Evolutionary conservation across 2,329 filamentous ascomycete genomes (phyloP).

Genomic region (Microcyclospora tardicrescens): DNA sequence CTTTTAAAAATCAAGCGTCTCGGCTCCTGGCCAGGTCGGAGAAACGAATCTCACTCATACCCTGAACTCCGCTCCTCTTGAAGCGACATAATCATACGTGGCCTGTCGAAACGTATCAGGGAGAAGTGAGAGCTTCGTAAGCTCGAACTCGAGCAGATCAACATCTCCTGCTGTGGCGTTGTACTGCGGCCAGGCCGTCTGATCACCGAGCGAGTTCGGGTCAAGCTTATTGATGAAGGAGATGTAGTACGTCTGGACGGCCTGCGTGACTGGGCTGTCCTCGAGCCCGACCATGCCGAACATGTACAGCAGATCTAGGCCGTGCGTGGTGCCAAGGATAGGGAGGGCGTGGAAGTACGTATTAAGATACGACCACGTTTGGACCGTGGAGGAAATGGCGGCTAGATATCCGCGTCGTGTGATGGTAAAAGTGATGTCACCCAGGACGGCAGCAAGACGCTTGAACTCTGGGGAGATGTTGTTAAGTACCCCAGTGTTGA

Average conservation of each 20-base stretch:
- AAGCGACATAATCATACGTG: constrained; percentile 30
- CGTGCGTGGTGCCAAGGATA: constrained; percentile 62
- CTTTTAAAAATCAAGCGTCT: neutral
- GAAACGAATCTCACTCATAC: constrained; percentile 3
- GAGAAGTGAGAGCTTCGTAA: constrained; percentile 26
- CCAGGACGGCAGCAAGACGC: constrained; percentile 57
- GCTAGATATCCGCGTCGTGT: constrained; percentile 53
- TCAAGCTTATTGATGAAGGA: constrained; percentile 59
- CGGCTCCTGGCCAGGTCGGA: neutral
- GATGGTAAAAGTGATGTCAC: constrained; percentile 63
- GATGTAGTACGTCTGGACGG: constrained; percentile 57
- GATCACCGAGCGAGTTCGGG: constrained; percentile 39
- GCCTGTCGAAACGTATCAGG: constrained; percentile 38
- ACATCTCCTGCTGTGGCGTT: constrained; percentile 24
- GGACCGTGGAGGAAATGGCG: constrained; percentile 33
- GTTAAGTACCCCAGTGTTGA: constrained; percentile 55
- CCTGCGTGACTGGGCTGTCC: constrained; percentile 12
- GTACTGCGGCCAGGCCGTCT: constrained; percentile 44
- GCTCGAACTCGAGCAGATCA: constrained; percentile 37
- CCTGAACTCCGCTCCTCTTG: constrained; percentile 12
- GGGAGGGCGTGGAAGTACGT: constrained; percentile 61
- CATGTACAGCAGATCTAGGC: constrained; percentile 38
- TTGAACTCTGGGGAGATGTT: constrained; percentile 67
- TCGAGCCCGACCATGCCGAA: neutral
- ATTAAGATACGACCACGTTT: constrained; percentile 61